phyloP scores from a whole-genome alignment of 2,329 filamentous ascomycete genomes.

The Zymoseptoria crescenta region DNA sequence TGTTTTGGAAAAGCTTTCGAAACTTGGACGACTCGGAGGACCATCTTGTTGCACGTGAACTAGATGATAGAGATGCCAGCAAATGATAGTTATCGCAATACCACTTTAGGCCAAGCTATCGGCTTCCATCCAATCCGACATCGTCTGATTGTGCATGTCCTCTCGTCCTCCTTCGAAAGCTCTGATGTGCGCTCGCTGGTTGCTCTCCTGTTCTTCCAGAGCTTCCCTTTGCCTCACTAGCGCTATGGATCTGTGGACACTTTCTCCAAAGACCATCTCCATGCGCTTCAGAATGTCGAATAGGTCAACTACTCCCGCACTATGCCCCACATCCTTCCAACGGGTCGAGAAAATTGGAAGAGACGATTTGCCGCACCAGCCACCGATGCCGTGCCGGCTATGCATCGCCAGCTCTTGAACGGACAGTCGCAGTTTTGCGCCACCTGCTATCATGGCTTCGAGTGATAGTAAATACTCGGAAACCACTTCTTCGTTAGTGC shows the following conservation, averaged over 20 bases:
- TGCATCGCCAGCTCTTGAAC: too few relatives aligned
- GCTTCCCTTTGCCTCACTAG: not conserved
- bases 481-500: not conserved
- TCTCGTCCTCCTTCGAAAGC: not conserved
- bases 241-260: not conserved
- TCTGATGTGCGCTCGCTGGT: not conserved
- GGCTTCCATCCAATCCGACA: not conserved
- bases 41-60: not conserved
- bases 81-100: not conserved
- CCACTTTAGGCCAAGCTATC: not conserved
- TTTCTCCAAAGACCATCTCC: not conserved
- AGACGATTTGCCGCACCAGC: not conserved
- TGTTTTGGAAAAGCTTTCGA: conserved; percentile 31
- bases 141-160: not conserved
- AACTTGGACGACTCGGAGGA: conserved; percentile 28
- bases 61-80: not conserved
- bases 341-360: not conserved
- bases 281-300: not conserved
- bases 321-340: not conserved
- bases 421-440: not conserved
- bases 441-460: not conserved
- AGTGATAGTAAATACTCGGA: not conserved
- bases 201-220: not conserved
- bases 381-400: not conserved
- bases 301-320: not conserved